These are phyloP conservation scores for Paragyromitra xinjiangensis DNA, from an alignment of 495 filamentous ascomycete species.

Conservation along the genomic window DNA sequence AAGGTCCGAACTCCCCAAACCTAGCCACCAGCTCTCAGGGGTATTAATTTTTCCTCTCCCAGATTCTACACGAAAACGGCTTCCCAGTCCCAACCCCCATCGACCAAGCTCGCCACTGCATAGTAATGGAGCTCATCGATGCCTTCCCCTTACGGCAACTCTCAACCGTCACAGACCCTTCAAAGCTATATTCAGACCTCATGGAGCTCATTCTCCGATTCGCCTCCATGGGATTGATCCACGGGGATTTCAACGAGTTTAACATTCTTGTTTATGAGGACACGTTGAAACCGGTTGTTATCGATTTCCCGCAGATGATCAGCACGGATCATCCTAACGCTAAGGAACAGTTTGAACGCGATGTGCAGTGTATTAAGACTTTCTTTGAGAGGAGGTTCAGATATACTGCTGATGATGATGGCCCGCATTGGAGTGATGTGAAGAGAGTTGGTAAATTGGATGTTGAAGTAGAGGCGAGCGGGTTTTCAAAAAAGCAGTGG, in stretches of 20 bases:
- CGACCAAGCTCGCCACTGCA: conserved; percentile 86
- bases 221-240: conserved; percentile 88
- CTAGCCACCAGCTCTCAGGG: not conserved
- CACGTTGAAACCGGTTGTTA: conserved; percentile 73
- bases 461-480: conserved; percentile 88
- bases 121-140: conserved; percentile 92
- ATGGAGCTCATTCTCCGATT: conserved; percentile 86
- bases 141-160: conserved; percentile 89
- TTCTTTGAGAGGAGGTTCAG: conserved; percentile 91
- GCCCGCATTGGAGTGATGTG: conserved; percentile 84
- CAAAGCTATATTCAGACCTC: conserved; percentile 82
- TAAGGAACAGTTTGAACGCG: conserved; percentile 93
- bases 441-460: conserved; percentile 81
- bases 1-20: conserved; percentile 60
- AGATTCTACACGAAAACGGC: conserved; percentile 72
- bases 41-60: not conserved
- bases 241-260: conserved; percentile 99
- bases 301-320: conserved; percentile 98
- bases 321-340: conserved; percentile 94
- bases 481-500: conserved; percentile 94
- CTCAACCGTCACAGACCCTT: conserved; percentile 77
- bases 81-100: conserved; percentile 91
- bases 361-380: conserved; percentile 90
- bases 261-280: conserved; percentile 92
- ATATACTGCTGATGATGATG: conserved; percentile 80